These are phyloP conservation scores for Pseudopyrenochaeta lycopersici DNA, from an alignment of 2,329 filamentous ascomycete species.

Conservation along the genomic window DNA sequence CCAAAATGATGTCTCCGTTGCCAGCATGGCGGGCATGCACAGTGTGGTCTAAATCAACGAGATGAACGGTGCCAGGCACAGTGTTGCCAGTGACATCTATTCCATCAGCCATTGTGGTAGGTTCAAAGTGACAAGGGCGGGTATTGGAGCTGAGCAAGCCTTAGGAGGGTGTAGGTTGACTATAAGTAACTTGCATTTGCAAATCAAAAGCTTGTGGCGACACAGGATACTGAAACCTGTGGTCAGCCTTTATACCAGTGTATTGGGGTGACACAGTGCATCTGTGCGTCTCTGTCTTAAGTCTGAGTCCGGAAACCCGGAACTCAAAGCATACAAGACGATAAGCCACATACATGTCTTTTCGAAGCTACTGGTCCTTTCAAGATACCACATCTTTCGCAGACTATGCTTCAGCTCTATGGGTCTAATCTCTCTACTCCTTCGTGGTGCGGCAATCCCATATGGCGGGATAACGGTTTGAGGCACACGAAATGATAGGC, in stretches of 20 bases:
- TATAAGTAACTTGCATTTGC: not conserved
- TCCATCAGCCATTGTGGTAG: slow-evolving; percentile 8
- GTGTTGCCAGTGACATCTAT: not conserved
- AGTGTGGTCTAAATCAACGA: slow-evolving; percentile 53
- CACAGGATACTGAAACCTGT: not conserved
- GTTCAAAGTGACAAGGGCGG: too few relatives aligned
- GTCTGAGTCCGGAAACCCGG: not conserved
- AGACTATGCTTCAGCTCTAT: too few relatives aligned
- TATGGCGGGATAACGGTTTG: slow-evolving; percentile 4
- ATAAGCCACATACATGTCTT: too few relatives aligned
- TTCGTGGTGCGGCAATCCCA: not conserved
- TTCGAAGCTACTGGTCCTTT: too few relatives aligned
- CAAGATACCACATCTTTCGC: too few relatives aligned
- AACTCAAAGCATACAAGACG: not conserved
- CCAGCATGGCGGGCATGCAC: slow-evolving; percentile 48
- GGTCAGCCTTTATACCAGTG: not conserved
- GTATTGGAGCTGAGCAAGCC: too few relatives aligned
- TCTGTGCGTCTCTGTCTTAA: not conserved
- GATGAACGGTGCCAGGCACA: slow-evolving; percentile 54
- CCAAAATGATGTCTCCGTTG: slow-evolving; percentile 52
- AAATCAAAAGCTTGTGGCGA: not conserved
- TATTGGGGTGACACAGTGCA: not conserved
- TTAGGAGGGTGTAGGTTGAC: not conserved
- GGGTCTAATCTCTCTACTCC: too few relatives aligned
- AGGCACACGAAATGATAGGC: not conserved